Evolutionary conservation across 768 basidiomycete genomes (phyloP), one percentile per base, ranked within the genome.

Genomic region (Cytidiella melzeri): DNA sequence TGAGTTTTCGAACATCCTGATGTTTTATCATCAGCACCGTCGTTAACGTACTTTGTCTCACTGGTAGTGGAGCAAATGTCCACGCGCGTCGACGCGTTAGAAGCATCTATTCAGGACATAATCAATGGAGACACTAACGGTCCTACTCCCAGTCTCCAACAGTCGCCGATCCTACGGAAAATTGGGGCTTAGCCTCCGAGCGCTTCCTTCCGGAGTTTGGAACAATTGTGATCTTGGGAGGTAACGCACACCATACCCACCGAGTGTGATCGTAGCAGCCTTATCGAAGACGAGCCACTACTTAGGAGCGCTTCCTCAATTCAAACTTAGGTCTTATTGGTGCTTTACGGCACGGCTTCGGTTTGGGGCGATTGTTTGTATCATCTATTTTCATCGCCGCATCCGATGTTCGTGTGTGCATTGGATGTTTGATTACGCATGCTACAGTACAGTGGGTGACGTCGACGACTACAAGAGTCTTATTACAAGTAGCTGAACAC

Each of bases 31-130:
- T 23, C 38, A 48, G 36, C 48, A 40, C 43, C 40, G 10, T 55
- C 46, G 30, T 42, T 47, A 47, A 37, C 25, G 50, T 23, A 43
- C 55, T 36, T 48, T 51, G 20, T 47, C 28, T 41, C 34, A n/a
- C 24, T 47, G 44, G 28, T 61, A 95, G 93, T 96, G 93, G 79
- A 71, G 48, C 87, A 92, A 59, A 96, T 95, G 93, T 94, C 92
- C 1, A 77, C 80, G 34, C 79, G 93, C 39, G 92, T 96, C 19
- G 92, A 96, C 59, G 79, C 87, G 15, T 73, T 96, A 25, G 93
- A 96, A 62, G 81, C 81, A 15, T 81, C 92, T 10, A 93, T 96
- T 48, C 90, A 93, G 57, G 92, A 95, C 60, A 87, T 95, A 42
- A 92, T 96, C 61, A 88, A 84, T 53, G 82, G 81, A 24, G 87